phyloP scores from a whole-genome alignment of 345 rosid species.

The Citrus australasica region DNA sequence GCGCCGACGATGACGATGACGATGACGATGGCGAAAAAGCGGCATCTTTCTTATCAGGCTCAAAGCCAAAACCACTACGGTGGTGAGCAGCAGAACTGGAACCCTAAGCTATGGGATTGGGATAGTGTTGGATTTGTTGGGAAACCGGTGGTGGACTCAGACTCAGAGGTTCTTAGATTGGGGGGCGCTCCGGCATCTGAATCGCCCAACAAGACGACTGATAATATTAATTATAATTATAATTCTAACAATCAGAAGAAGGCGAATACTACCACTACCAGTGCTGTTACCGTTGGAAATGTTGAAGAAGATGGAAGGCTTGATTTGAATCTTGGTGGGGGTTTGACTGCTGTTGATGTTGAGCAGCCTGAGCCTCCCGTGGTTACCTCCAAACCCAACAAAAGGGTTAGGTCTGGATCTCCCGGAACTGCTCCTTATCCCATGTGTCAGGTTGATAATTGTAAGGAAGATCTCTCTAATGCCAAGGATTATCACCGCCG shows the following conservation, averaged over 20 bases:
- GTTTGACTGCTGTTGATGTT: slow-evolving; percentile 41
- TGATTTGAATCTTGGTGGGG: slow-evolving; percentile 70
- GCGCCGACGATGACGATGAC: slow-evolving; percentile 38
- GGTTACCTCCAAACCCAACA: slow-evolving; percentile 43
- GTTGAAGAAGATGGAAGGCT: slow-evolving; percentile 46
- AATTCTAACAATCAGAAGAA: slow-evolving; percentile 16
- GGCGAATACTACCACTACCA: slow-evolving; percentile 15
- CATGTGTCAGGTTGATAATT: slow-evolving; percentile 84
- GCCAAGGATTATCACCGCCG: slow-evolving; percentile 92
- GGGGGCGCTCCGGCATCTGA: slow-evolving; percentile 15
- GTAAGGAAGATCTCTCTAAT: slow-evolving; percentile 69
- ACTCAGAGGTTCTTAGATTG: slow-evolving; percentile 32
- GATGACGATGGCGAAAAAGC: slow-evolving; percentile 52
- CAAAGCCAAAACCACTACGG: slow-evolving; percentile 16
- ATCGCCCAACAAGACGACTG: neutral
- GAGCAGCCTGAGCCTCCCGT: slow-evolving; percentile 34
- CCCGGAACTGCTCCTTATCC: slow-evolving; percentile 63
- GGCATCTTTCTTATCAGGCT: slow-evolving; percentile 46
- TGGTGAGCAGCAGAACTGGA: slow-evolving; percentile 55
- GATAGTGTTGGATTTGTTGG: slow-evolving; percentile 65
- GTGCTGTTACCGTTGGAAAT: slow-evolving; percentile 5
- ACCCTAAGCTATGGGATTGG: slow-evolving; percentile 77
- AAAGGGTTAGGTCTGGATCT: slow-evolving; percentile 75
- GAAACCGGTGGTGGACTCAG: slow-evolving; percentile 33
- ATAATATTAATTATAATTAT: too few relatives aligned